Base-by-base conservation (phyloP, 129 eudicot genomes). In the Artemisia argyi region DNA sequence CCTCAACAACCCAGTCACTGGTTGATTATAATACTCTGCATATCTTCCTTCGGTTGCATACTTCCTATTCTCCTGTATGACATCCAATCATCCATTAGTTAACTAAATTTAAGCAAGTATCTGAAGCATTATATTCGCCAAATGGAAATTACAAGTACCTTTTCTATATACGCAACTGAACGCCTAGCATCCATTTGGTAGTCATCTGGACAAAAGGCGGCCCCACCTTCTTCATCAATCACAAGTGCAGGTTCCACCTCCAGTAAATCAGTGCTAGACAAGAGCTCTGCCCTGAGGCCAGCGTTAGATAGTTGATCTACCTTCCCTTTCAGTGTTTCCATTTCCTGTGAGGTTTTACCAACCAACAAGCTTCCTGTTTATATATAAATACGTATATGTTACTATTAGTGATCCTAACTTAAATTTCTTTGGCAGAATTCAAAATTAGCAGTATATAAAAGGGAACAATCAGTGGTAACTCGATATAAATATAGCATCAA, bases 301-400 rank as follows among this genome's bases (percentile, higher is more conserved):
- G 89, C 97, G 71, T 85, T 75, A 35, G 83, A 81, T 63, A 95
- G 87, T 78, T 78, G 78, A 72, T 84, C 73, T 59, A 84, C 91
- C 83, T 76, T 85, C 32, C 12, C 81, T 79, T 76, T 86, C 68
- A 95, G 77, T 65, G 58, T 39, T 44, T 54, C 71, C 66, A 80
- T 54, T 9, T 90, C 96, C 52, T 82, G 83, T 0, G 80, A 76
- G 17, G 93, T 90, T 80, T 72, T 86, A 78, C 99, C 96, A 84
- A 95, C 89, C 74, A 95, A 84, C 88, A 94, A 76, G 84, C 98
- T 94, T 79, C 98, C 98, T 93, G 77, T 67, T 68, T 15, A 61
- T 53, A 50, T 20, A 20, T 20, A 20, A 17, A 60, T 69, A 39
- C 22, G 22, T 20, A 20, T 20, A 20, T 20, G 22, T 20, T 20